Conservation (phyloP, 192 early-diverging fungal species). For the Dissophora globulifera region DNA sequence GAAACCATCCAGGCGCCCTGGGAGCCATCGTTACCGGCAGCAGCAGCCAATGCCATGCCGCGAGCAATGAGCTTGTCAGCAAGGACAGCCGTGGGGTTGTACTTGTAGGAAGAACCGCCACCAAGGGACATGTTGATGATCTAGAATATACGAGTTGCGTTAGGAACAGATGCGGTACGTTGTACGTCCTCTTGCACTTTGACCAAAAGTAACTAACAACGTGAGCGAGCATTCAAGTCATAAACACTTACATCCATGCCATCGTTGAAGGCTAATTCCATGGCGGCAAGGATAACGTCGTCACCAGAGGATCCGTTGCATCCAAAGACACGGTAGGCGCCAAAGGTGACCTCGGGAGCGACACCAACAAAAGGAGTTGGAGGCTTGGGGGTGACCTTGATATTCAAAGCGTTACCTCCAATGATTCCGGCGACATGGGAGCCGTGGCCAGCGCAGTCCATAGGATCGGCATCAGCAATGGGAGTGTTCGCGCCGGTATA, state of each 20-base stretch:
- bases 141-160: constrained; percentile 29
- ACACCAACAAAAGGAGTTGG: constrained; percentile 71
- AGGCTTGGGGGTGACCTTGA: constrained; percentile 35
- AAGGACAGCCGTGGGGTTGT: constrained; percentile 60
- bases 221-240: too few relatives aligned
- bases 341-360: constrained; percentile 82
- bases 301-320: constrained; percentile 72
- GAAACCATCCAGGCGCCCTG: constrained; percentile 66
- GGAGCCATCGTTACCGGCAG: constrained; percentile 81
- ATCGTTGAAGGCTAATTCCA: constrained; percentile 78
- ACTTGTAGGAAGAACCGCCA: constrained; percentile 66
- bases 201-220: too few relatives aligned
- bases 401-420: constrained; percentile 66
- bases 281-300: constrained; percentile 81
- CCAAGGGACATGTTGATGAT: constrained; percentile 77
- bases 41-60: constrained; percentile 73
- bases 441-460: constrained; percentile 74
- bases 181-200: too few relatives aligned
- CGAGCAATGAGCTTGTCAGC: constrained; percentile 56
- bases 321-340: constrained; percentile 86
- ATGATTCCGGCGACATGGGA: constrained; percentile 78
- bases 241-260: constrained; percentile 66
- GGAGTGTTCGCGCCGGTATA: constrained; percentile 41
- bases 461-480: constrained; percentile 61
- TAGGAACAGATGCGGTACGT: too few relatives aligned